Evolutionary conservation across 192 early-diverging fungal genomes (phyloP).

Genomic region (Borealophlyctis nickersoniae): DNA sequence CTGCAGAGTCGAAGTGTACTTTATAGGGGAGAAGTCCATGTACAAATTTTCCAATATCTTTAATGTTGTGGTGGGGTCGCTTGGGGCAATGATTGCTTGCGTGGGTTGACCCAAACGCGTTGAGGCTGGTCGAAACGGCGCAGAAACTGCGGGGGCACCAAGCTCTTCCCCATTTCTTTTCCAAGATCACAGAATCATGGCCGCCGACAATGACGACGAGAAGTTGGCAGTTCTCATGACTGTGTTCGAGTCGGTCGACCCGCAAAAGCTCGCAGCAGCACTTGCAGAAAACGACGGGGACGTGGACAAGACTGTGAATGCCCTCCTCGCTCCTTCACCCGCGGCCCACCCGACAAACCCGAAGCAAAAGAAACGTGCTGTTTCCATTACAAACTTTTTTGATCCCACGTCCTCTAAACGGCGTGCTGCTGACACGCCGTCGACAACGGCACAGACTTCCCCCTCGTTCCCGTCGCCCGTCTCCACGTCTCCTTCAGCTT

Average conservation of each 20-base stretch:
- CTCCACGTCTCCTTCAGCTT: slow-evolving; percentile 2
- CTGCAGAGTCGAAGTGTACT: no score
- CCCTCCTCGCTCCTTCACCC: slow-evolving; percentile 1
- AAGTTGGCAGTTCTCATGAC: not conserved
- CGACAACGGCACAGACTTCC: slow-evolving; percentile 3
- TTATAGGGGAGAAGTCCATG: no score
- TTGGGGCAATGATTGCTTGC: no score
- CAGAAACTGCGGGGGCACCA: no score
- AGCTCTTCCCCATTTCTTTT: no score
- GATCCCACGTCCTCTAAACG: not conserved
- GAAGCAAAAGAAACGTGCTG: not conserved
- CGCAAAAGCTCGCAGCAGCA: not conserved
- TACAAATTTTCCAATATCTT: no score
- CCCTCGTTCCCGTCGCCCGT: not conserved
- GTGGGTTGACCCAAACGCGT: no score
- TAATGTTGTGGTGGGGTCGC: no score
- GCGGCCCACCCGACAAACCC: not conserved
- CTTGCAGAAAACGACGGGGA: slow-evolving; percentile 1
- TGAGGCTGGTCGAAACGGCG: no score
- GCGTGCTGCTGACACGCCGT: not conserved
- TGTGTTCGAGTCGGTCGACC: not conserved
- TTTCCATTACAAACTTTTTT: not conserved
- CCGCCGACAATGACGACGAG: not conserved
- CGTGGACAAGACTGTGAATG: slow-evolving; percentile 1
- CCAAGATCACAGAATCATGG: no score